A percentile compares a stretch with the other conserved stretches of the same genome.
Evolutionary conservation across 2,329 filamentous ascomycete genomes (phyloP).

Genomic region (Monilinia fructigena): DNA sequence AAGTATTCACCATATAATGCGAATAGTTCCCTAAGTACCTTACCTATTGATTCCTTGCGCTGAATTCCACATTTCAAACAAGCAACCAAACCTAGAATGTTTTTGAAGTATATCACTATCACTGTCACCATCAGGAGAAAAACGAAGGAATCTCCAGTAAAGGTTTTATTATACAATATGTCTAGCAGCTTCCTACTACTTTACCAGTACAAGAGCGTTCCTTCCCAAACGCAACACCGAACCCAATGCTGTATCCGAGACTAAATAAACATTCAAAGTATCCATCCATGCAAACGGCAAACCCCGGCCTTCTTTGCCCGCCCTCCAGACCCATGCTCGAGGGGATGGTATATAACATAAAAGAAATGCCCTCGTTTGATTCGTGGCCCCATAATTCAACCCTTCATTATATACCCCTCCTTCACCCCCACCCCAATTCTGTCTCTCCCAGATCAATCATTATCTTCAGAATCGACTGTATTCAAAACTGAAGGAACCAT

Average conservation of each 20-base stretch:
- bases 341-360: constrained; percentile 20
- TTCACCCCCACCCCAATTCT: background rate
- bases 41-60: no score
- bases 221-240: background rate
- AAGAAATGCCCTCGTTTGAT: constrained; percentile 10
- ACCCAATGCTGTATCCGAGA: background rate
- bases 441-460: background rate
- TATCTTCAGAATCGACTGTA: constrained; percentile 1
- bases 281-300: constrained; percentile 2
- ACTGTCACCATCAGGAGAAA: background rate
- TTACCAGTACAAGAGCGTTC: background rate
- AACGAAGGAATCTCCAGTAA: background rate
- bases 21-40: no score
- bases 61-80: no score
- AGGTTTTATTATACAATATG: constrained; percentile 7
- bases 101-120: no score
- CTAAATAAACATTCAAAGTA: constrained; percentile 9
- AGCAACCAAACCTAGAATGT: no score
- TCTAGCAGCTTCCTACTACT: background rate
- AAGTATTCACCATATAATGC: no score
- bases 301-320: background rate
- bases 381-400: constrained; percentile 20
- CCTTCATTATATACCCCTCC: constrained; percentile 14
- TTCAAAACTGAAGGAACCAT: constrained; percentile 1
- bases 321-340: background rate